Evolutionary conservation across 495 filamentous ascomycete genomes (phyloP).

Genomic region (Cairneyella variabilis): DNA sequence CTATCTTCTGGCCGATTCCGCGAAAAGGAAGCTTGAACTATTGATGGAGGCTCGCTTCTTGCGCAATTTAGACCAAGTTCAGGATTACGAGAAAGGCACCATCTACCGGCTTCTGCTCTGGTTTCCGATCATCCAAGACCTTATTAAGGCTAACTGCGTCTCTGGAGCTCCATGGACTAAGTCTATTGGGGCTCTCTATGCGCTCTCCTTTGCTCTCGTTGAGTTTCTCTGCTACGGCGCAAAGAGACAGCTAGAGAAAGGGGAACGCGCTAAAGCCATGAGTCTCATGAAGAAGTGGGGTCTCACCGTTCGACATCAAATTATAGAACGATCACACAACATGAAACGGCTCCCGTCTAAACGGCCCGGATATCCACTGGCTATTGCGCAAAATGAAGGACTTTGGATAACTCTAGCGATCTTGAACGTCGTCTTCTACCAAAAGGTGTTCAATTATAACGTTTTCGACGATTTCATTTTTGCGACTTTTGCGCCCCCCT

Average conservation of each 20-base stretch:
- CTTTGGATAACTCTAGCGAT: no score
- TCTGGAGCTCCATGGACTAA: background rate
- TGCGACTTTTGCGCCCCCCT: no score
- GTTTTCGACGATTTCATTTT: no score
- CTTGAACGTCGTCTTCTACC: no score
- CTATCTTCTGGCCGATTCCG: no score
- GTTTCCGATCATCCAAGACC: background rate
- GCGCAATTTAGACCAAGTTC: background rate
- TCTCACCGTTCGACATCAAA: no score
- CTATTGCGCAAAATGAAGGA: no score
- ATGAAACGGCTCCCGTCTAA: no score
- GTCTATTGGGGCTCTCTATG: background rate
- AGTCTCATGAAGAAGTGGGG: background rate
- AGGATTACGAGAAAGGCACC: background rate
- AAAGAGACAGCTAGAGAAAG: background rate
- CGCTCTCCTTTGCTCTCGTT: background rate
- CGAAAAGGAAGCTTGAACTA: background rate
- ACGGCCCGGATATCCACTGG: no score
- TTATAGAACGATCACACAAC: no score
- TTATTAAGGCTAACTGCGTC: background rate
- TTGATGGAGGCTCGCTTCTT: background rate
- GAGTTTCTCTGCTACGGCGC: background rate
- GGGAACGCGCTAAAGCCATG: background rate
- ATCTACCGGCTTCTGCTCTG: background rate
- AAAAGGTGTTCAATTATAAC: no score